phyloP scores from a whole-genome alignment of 176 grass and related monocot genomes.

The Oryza glumipatula region DNA sequence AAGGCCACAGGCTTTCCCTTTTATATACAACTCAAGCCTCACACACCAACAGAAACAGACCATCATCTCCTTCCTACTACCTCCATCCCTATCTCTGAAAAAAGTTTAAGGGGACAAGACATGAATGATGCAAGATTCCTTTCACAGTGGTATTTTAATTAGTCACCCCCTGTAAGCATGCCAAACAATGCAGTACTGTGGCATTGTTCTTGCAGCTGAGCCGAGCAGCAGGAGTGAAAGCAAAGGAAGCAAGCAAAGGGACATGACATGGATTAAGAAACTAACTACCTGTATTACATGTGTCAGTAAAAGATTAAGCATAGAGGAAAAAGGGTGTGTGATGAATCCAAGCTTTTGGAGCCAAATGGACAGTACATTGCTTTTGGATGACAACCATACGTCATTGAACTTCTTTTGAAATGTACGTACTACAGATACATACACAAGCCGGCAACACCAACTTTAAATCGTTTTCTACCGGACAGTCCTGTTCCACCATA shows the following conservation, averaged over 20 bases:
- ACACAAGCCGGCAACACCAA: slow-evolving; percentile 29
- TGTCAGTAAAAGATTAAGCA: slow-evolving; percentile 6
- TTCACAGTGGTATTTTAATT: slow-evolving; percentile 54
- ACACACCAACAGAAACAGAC: slow-evolving; percentile 27
- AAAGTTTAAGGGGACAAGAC: slow-evolving; percentile 49
- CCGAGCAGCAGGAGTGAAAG: slow-evolving; percentile 31
- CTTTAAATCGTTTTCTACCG: slow-evolving; percentile 33
- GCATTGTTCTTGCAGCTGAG: slow-evolving; percentile 42
- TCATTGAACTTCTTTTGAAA: slow-evolving; percentile 38
- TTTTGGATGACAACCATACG: slow-evolving; percentile 56
- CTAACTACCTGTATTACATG: slow-evolving; percentile 38
- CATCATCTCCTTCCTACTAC: slow-evolving; percentile 15
- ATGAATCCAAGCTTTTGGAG: slow-evolving; percentile 39
- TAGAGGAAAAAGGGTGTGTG: slow-evolving; percentile 9
- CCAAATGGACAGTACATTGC: slow-evolving; percentile 35
- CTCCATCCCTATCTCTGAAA: slow-evolving; percentile 18
- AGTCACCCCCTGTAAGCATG: slow-evolving; percentile 31
- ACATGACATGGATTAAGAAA: slow-evolving; percentile 42
- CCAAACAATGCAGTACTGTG: slow-evolving; percentile 38
- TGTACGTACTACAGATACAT: not conserved
- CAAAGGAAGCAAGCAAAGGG: slow-evolving; percentile 18
- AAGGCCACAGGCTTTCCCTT: slow-evolving; percentile 58
- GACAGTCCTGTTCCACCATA: slow-evolving; percentile 31
- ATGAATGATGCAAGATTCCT: slow-evolving; percentile 75
- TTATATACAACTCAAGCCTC: slow-evolving; percentile 46